Evolutionary conservation across 2,329 filamentous ascomycete genomes (phyloP), one percentile per base, ranked within the genome.

Genomic region (Ambrosiella xylebori): DNA sequence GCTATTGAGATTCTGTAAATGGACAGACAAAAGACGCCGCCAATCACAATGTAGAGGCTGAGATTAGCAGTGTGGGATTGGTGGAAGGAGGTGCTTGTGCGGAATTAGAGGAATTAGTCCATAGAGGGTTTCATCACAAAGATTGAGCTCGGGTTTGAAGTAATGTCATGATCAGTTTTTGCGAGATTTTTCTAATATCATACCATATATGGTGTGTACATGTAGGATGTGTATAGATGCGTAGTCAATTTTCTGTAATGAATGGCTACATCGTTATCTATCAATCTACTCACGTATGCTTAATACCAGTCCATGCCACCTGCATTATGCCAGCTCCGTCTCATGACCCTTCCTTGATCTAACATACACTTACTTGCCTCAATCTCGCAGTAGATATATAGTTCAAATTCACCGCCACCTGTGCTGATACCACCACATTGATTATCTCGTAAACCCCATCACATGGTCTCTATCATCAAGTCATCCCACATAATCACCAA

Each of bases 281-380:
- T 27, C 27, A 27, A 2, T 27, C 27, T 27, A 27, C 27, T 27
- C 4, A 27, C 27, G 4, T 35, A 36, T 35, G 8, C 13, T 11
- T n/a, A 51, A 27, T 19, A 19, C 47, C 5, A 27, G 47, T 35
- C 37, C n/a, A 55, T 15, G 9, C n/a, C 44, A 15, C 36, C 38
- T 45, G 38, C 39, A 55, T 55, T 39, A 55, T 55, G 38, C 27
- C 53, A 55, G 53, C 37, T 55, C 38, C 39, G 37, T 40, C 19
- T 15, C n/a, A 27, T 7, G 15, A 19, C 12, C 6, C n/a, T 1
- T 7, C 17, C n/a, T 40, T 27, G 27, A 27, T 27, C 13, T 11
- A 19, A 35, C 35, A 51, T 13, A 27, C 13, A 12, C 17, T 49
- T 49, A 12, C 17, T 49, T 49, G 13, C 12, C 13, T 9, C 5